Evolutionary conservation across 2,329 filamentous ascomycete genomes (phyloP), one percentile per base, ranked within the genome.

Genomic region (Hypoxylon sp.): DNA sequence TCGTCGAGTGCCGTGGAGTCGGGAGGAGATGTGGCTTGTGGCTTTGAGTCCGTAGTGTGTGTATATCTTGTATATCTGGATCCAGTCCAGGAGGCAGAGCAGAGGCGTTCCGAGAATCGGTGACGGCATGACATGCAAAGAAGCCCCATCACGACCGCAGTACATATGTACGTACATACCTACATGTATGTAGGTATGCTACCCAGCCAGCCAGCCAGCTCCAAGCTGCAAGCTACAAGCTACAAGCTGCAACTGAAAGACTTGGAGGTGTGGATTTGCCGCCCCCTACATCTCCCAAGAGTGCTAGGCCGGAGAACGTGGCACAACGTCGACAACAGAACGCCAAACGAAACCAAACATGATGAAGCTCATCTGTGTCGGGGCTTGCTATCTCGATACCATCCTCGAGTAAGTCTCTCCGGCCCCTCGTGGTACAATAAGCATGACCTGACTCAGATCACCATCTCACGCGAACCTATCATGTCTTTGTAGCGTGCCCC

Each of bases 301-400:
- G 35, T 15, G 31, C 31, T 35, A 35, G 31, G n/a, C 31, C n/a
- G 29, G 23, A 48, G 29, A 60, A 55, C 62, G 60, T 65, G 57
- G 50, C 62, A 62, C 62, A 55, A 27, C 60, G 55, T 59, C 52
- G 24, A 51, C 49, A 35, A 17, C 17, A 35, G n/a, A 8, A 33
- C 29, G 17, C 4, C 29, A n/a, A 31, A n/a, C 31, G n/a, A n/a
- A n/a, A n/a, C n/a, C n/a, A 21, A 62, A 53, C 57, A 83, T 81
- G 77, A 81, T 79, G 73, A 82, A 84, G 63, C 77, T 91, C 59
- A 75, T 90, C 48, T 81, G 86, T 41, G 79, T 88, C 40, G 88
- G 88, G 18, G 87, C 87, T 21, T 88, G 87, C 65, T 90, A 90
- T 74, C 74, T 90, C 31, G 88, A 91, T 72, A 91, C 87, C 1